Percentiles rank a stretch among this genome's conserved stretches.
Conservation (phyloP, 1,284 basidiomycete species). For the Pterula multifida region DNA sequence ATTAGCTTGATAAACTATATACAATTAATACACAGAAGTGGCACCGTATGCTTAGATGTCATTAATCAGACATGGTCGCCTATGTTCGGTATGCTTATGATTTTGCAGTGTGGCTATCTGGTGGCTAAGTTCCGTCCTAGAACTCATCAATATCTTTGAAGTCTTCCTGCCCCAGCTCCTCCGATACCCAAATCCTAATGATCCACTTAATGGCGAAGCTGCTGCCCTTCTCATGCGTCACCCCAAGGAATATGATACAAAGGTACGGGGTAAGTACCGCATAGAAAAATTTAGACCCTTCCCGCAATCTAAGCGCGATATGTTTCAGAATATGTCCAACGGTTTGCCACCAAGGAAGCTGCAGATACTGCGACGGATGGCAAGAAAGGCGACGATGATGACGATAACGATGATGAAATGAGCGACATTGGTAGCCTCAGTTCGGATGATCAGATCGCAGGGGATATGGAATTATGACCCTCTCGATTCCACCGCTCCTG, state of each 20-base stretch:
- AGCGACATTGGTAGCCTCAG: slow-evolving; percentile 86
- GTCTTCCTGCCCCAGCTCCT: slow-evolving; percentile 94
- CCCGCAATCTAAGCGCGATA: slow-evolving; percentile 6
- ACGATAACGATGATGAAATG: slow-evolving; percentile 79
- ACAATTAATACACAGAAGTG: slow-evolving; percentile 52
- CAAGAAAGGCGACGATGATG: slow-evolving; percentile 46
- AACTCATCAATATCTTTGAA: slow-evolving; percentile 99
- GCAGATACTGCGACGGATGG: slow-evolving; percentile 51
- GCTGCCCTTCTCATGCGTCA: slow-evolving; percentile 95
- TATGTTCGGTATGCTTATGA: slow-evolving; percentile 71
- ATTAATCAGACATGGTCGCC: slow-evolving; percentile 99
- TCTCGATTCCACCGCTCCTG: not conserved
- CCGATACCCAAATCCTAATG: slow-evolving; percentile 95
- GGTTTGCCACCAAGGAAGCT: slow-evolving; percentile 75
- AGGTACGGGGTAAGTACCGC: slow-evolving; percentile 66
- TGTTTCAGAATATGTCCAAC: slow-evolving; percentile 71
- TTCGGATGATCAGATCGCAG: not conserved
- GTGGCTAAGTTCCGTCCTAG: slow-evolving; percentile 27
- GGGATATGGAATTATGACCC: not conserved
- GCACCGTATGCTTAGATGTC: slow-evolving; percentile 91
- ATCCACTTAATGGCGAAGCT: slow-evolving; percentile 96
- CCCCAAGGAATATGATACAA: slow-evolving; percentile 86
- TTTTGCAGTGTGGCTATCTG: not conserved
- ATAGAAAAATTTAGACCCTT: not conserved
- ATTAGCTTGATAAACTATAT: not conserved